Conservation (phyloP, 179 eudicot genomes). For the Heliamphora ciliata region DNA sequence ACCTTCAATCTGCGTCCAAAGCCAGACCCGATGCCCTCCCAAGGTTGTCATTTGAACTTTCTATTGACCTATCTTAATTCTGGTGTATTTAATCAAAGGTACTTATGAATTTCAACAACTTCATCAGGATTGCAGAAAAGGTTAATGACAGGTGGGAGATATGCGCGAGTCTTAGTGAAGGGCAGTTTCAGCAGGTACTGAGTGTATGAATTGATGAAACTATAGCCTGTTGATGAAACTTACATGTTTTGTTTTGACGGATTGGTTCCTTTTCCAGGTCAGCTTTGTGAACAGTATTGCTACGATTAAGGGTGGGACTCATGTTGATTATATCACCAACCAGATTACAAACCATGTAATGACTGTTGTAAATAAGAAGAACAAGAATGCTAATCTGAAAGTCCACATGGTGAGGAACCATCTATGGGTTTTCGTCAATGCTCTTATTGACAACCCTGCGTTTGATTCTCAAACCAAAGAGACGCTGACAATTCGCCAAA, state of each 20-base stretch:
- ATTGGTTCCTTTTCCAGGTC: conserved; percentile 40
- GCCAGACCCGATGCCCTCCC: conserved; percentile 31
- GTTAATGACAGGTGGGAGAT: conserved; percentile 83
- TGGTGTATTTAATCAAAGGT: neutral
- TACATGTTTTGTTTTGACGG: neutral
- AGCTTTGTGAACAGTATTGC: conserved; percentile 87
- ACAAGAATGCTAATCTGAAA: conserved; percentile 53
- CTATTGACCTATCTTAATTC: too few species aligned
- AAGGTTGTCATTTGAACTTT: conserved; percentile 31
- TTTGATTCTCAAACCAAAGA: conserved; percentile 97
- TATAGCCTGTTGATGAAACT: neutral
- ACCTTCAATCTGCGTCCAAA: conserved; percentile 39
- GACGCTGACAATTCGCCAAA: conserved; percentile 66
- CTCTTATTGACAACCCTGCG: conserved; percentile 95
- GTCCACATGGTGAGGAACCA: conserved; percentile 69
- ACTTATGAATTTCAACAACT: neutral
- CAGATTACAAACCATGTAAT: conserved; percentile 55
- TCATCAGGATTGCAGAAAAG: conserved; percentile 40
- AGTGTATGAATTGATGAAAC: neutral
- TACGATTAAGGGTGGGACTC: conserved; percentile 90
- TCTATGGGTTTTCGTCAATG: conserved; percentile 91
- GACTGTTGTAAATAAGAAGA: conserved; percentile 59
- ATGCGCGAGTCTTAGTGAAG: conserved; percentile 64
- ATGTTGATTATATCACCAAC: conserved; percentile 74
- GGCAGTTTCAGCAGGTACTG: conserved; percentile 84